Percentiles rank a stretch among this genome's conserved stretches.
phyloP scores from a whole-genome alignment of 495 filamentous ascomycete species.

The Penicillium arizonense region DNA sequence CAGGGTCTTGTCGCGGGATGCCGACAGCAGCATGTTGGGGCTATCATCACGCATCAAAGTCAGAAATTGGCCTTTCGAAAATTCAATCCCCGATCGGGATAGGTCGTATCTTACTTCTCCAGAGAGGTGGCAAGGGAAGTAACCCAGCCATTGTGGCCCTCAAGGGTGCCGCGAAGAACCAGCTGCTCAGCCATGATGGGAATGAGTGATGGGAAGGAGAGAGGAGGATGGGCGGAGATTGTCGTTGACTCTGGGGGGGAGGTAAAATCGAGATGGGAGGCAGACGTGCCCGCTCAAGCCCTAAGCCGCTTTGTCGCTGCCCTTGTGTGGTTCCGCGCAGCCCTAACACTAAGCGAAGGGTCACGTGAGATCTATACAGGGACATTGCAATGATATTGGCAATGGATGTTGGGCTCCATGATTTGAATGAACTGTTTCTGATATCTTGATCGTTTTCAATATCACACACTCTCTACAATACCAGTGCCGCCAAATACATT shows the following conservation, averaged over 20 bases:
- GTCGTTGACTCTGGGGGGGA: slow-evolving; percentile 49
- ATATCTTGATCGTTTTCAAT: neutral
- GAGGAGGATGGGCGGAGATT: slow-evolving; percentile 46
- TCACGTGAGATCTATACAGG: slow-evolving; percentile 19
- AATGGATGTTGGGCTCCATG: neutral
- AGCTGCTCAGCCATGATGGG: slow-evolving; percentile 88
- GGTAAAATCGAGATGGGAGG: slow-evolving; percentile 42
- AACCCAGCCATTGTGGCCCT: slow-evolving; percentile 85
- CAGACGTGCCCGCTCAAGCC: slow-evolving; percentile 39
- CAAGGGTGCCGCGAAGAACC: slow-evolving; percentile 95
- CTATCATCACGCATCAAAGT: slow-evolving; percentile 50
- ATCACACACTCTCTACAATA: neutral
- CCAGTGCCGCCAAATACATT: neutral
- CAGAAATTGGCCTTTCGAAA: slow-evolving; percentile 31
- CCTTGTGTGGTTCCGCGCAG: slow-evolving; percentile 37
- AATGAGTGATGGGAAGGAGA: slow-evolving; percentile 45
- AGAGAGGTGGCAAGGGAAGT: slow-evolving; percentile 88
- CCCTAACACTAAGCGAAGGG: slow-evolving; percentile 42
- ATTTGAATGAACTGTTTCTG: neutral
- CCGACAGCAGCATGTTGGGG: slow-evolving; percentile 99
- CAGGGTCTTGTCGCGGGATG: slow-evolving; percentile 93
- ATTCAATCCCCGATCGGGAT: slow-evolving; percentile 25
- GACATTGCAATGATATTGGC: neutral
- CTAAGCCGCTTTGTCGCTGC: slow-evolving; percentile 38
- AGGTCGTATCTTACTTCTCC: slow-evolving; percentile 76